phyloP scores from a whole-genome alignment of 2,329 filamentous ascomycete species.

The Exserohilum turcica region DNA sequence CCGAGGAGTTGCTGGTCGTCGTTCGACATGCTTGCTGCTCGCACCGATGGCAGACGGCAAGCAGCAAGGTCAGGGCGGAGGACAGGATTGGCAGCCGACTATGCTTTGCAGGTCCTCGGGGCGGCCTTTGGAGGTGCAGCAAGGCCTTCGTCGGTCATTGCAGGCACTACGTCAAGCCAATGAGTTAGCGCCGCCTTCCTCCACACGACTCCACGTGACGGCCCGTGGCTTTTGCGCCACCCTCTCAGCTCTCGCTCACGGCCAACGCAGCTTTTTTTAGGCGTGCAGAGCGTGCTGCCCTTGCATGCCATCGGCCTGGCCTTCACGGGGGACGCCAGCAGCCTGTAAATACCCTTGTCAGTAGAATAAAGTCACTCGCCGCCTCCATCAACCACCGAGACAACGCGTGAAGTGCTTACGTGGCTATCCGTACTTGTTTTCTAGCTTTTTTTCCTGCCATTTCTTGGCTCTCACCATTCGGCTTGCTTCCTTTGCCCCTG shows the following conservation, averaged over 20 bases:
- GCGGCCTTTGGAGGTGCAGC: constrained; percentile 9
- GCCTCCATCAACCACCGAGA: constrained; percentile 16
- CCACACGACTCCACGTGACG: constrained; percentile 19
- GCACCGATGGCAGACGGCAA: background rate
- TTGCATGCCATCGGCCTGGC: constrained; percentile 20
- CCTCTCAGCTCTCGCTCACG: constrained; percentile 16
- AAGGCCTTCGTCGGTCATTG: constrained; percentile 8
- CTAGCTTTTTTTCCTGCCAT: constrained; percentile 21
- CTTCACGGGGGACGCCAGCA: constrained; percentile 9
- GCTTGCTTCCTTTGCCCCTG: constrained; percentile 10
- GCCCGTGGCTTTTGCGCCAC: constrained; percentile 19
- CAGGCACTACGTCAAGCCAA: constrained; percentile 18
- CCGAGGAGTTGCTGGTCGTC: constrained; percentile 81
- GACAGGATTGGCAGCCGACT: background rate
- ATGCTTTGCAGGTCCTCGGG: background rate
- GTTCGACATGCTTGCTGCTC: constrained; percentile 69
- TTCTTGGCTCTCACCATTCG: constrained; percentile 9
- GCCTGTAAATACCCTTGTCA: constrained; percentile 1
- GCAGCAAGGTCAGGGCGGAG: background rate
- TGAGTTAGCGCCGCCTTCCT: constrained; percentile 14
- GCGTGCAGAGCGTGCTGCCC: constrained; percentile 20
- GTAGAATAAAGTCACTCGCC: constrained; percentile 7
- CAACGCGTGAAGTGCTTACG: constrained; percentile 38
- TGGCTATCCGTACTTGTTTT: constrained; percentile 22
- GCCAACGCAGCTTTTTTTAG: constrained; percentile 8